Evolutionary conservation across 495 filamentous ascomycete genomes (phyloP).

Genomic region (Bacidia rubella): DNA sequence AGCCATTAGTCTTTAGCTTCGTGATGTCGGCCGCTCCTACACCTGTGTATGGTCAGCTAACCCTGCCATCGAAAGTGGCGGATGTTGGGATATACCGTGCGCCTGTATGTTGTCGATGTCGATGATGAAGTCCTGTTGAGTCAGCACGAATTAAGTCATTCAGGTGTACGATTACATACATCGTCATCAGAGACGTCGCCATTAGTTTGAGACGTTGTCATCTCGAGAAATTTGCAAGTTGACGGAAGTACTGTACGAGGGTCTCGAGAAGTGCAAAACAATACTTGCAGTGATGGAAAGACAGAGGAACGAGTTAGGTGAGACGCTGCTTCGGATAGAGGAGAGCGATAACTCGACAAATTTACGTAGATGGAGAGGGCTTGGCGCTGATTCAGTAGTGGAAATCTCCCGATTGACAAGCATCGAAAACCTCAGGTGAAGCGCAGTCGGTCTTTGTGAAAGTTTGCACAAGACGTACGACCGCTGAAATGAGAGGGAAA

Average conservation of each 20-base stretch:
- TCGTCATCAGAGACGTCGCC: slow-evolving; percentile 44
- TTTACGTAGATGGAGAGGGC: background rate
- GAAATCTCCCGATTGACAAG: too few relatives aligned
- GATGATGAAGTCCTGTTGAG: slow-evolving; percentile 42
- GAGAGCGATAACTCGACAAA: too few relatives aligned
- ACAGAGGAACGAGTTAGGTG: too few relatives aligned
- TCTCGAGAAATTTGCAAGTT: too few relatives aligned
- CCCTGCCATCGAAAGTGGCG: background rate
- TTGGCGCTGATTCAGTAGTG: background rate
- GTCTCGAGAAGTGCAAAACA: too few relatives aligned
- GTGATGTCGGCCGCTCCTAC: slow-evolving; percentile 62
- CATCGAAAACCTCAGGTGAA: too few relatives aligned
- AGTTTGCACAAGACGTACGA: too few relatives aligned
- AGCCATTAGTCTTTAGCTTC: slow-evolving; percentile 58
- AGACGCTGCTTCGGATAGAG: too few relatives aligned
- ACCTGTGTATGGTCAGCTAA: slow-evolving; percentile 28
- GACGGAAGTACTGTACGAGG: too few relatives aligned
- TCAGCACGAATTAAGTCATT: background rate
- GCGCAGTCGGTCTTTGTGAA: too few relatives aligned
- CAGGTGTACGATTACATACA: slow-evolving; percentile 19
- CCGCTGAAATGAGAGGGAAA: too few relatives aligned
- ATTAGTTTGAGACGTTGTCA: slow-evolving; percentile 25
- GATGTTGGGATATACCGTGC: slow-evolving; percentile 38
- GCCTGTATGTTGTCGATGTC: slow-evolving; percentile 64
- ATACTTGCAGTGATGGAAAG: too few relatives aligned